A percentile compares a stretch with the other conserved stretches of the same genome.
Conservation (phyloP, 1,139 yeast species). For the Blastobotrys buckinghamii region DNA sequence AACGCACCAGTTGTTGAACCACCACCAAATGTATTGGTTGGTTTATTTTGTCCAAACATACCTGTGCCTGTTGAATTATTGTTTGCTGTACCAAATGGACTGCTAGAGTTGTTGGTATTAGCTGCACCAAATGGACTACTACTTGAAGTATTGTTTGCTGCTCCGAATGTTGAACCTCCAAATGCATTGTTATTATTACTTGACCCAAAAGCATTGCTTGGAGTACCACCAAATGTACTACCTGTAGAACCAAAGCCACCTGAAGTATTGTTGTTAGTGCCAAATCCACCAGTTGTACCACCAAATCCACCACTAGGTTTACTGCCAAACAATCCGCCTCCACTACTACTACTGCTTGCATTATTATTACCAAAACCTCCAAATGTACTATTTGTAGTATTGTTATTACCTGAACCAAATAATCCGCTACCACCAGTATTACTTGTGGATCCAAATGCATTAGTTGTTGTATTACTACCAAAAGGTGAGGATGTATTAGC, state of each 20-base stretch:
- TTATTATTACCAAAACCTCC: conserved; percentile 18
- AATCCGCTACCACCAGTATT: conserved; percentile 14
- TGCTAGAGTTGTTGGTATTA: conserved; percentile 8
- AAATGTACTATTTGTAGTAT: conserved; percentile 25
- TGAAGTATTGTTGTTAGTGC: conserved; percentile 8
- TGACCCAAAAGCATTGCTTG: conserved; percentile 27
- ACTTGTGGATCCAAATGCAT: conserved; percentile 5
- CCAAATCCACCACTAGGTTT: conserved; percentile 5
- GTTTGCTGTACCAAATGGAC: conserved; percentile 12
- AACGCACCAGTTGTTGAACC: conserved; percentile 24
- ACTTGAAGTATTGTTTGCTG: conserved; percentile 21
- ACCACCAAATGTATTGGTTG: background rate
- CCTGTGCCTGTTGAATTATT: conserved; percentile 22
- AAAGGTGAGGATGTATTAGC: conserved; percentile 16
- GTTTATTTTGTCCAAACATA: conserved; percentile 12
- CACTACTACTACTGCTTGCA: conserved; percentile 10
- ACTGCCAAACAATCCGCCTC: background rate
- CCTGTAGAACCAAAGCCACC: conserved; percentile 17
- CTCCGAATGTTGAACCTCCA: conserved; percentile 22
- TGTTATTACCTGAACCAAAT: conserved; percentile 17
- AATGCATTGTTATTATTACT: conserved; percentile 14
- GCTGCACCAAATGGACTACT: conserved; percentile 12
- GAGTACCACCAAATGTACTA: conserved; percentile 17
- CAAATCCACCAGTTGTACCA: conserved; percentile 16
- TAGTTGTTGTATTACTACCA: conserved; percentile 19